These are phyloP conservation scores for Entomortierella chlamydospora DNA, from an alignment of 192 early-diverging fungal genomes.

Conservation along the genomic window DNA sequence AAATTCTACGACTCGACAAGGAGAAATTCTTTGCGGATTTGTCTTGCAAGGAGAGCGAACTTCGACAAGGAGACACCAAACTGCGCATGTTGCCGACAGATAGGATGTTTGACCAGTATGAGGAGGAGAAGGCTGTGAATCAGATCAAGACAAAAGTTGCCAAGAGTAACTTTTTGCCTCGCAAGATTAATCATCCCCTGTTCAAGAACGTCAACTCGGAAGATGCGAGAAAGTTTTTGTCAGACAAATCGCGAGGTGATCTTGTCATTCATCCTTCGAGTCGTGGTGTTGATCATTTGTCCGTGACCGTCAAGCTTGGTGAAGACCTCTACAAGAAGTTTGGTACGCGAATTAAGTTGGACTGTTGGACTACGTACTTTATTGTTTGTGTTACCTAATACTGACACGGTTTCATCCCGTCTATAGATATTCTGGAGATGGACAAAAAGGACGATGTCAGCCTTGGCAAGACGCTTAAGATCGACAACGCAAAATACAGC, in stretches of 20 bases:
- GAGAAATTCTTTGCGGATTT: conserved; percentile 83
- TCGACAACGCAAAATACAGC: conserved; percentile 77
- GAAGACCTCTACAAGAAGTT: conserved; percentile 91
- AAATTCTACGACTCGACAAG: conserved; percentile 83
- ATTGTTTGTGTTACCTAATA: no score
- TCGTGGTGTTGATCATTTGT: conserved; percentile 87
- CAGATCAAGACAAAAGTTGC: conserved; percentile 45
- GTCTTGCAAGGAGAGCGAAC: conserved; percentile 71
- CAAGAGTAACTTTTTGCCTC: conserved; percentile 44
- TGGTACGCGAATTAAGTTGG: conserved; percentile 49
- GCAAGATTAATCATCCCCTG: conserved; percentile 86
- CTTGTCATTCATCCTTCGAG: conserved; percentile 93
- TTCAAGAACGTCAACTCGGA: conserved; percentile 80
- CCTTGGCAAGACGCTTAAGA: conserved; percentile 74
- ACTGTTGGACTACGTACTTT: no score
- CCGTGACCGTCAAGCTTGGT: conserved; percentile 93
- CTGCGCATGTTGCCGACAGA: conserved; percentile 69
- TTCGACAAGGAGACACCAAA: conserved; percentile 57
- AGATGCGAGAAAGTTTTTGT: conserved; percentile 81
- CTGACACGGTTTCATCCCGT: background rate
- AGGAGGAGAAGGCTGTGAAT: conserved; percentile 40
- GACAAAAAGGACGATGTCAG: conserved; percentile 80
- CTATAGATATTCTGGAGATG: conserved; percentile 73
- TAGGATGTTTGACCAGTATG: conserved; percentile 59
- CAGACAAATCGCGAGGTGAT: conserved; percentile 74